Evolutionary conservation across 1,139 yeast species (phyloP).

Genomic region (Magnusiomyces clavatus): DNA sequence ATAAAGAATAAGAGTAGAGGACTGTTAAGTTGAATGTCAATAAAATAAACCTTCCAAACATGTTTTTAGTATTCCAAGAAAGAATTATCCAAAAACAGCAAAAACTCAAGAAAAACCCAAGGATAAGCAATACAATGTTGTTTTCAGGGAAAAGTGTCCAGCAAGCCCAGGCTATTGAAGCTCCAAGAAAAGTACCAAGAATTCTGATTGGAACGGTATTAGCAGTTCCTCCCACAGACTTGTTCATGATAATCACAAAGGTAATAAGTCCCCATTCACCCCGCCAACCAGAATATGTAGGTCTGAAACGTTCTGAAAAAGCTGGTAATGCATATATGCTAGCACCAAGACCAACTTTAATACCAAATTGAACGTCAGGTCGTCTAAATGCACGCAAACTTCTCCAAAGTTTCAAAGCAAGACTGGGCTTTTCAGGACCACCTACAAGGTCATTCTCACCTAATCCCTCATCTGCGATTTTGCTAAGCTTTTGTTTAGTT

Average conservation of each 20-base stretch:
- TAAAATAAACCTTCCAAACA: slow-evolving; percentile 52
- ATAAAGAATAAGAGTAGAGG: slow-evolving; percentile 64
- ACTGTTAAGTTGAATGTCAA: slow-evolving; percentile 76
- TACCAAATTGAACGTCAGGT: slow-evolving; percentile 69
- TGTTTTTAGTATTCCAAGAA: slow-evolving; percentile 48
- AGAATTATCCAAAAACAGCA: slow-evolving; percentile 65
- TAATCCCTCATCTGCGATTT: neutral
- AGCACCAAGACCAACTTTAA: slow-evolving; percentile 75
- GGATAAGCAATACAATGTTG: slow-evolving; percentile 44
- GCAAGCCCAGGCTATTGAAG: slow-evolving; percentile 47
- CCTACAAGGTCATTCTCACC: neutral
- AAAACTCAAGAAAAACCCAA: slow-evolving; percentile 54
- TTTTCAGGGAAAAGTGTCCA: slow-evolving; percentile 58
- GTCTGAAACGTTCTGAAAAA: slow-evolving; percentile 49
- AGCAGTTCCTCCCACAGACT: slow-evolving; percentile 79
- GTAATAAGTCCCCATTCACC: slow-evolving; percentile 83
- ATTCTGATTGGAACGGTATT: slow-evolving; percentile 73
- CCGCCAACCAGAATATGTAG: slow-evolving; percentile 55
- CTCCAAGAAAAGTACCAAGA: slow-evolving; percentile 69
- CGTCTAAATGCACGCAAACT: slow-evolving; percentile 41
- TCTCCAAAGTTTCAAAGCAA: slow-evolving; percentile 35
- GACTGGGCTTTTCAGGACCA: slow-evolving; percentile 5
- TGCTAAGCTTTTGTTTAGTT: slow-evolving; percentile 5
- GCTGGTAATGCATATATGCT: slow-evolving; percentile 61
- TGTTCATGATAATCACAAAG: slow-evolving; percentile 77